Base-by-base conservation (phyloP, 805 yeast species). In the Teunomyces gatunensis region DNA sequence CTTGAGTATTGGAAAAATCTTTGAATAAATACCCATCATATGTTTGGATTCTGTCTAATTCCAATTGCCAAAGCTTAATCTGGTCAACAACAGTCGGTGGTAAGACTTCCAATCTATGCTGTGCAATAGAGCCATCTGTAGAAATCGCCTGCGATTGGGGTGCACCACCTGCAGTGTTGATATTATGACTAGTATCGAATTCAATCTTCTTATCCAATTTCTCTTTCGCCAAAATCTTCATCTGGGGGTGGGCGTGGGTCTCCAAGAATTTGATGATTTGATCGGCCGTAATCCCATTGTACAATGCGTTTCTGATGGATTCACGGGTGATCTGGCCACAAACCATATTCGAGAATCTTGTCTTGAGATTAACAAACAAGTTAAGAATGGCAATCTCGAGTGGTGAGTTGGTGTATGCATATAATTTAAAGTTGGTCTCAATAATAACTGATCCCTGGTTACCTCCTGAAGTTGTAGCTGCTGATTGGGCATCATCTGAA, bases 1-100 rank as follows among this genome's bases (percentile, higher is more conserved):
- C 98, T 51, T 81, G 79, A 46, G 79, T 85, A 50, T 76, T 85
- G 20, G 84, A 74, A 64, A 94, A 94, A 57, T 92, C 97, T 48
- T 89, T 85, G 69, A 88, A 94, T 40, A 94, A 67, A 49, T 85
- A 90, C 0, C 99, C 99, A 25, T 84, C 89, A 44, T 82, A 87
- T 0, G 94, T 80, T 55, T 87, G 84, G 54, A 94, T 88, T 67
- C 99, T 80, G 64, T 94, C 98, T 69, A 91, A 68, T 63, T 94
- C 99, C 50, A 94, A 73, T 70, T 94, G 98, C 99, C 99, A 94
- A 45, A 94, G 74, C 61, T 84, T 85, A 56, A 94, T 88, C 64
- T 94, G 99, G 67, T 94, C 99, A 1, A 89, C 87, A n/a, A 94
- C 96, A 0, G 96, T 94, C 0, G 98, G 96, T 3, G 98, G 98